Evolutionary conservation across 2,329 filamentous ascomycete species (phyloP), one percentile per base, ranked within the genome.

Genomic region (Exophiala sp.): DNA sequence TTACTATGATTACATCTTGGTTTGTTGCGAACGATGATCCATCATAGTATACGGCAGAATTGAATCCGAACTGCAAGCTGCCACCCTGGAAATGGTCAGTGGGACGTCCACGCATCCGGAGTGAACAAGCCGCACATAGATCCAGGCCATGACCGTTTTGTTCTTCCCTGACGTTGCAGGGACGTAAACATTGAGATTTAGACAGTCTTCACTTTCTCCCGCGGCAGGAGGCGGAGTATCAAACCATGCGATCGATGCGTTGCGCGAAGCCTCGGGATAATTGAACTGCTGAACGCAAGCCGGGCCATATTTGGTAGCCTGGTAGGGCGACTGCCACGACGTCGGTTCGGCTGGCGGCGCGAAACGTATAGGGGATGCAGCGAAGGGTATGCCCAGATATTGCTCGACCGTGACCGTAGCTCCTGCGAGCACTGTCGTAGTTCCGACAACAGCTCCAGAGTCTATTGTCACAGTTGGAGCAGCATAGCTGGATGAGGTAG

Each of bases 161-260:
- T 57, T 54, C 11, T 5, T 49, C 39, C 8, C 53, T 14, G 39
- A 29, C 29, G n/a, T 45, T 20, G 60, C 54, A 4, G 70, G 72
- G 3, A 69, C 65, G 46, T 72, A 75, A 9, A 75, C 54, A 47
- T 75, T 75, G 2, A 68, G 61, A 3, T 69, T 73, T 2, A 75
- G 57, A 47, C 72, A 75, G 50, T 75, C 72, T 55, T 75, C 69
- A 6, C 62, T 66, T 43, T 69, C 67, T 4, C 60, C 62, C 1
- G 62, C 55, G 9, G 60, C 54, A 11, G 62, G 60, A 33, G 60
- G 46, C 38, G 64, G 65, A 16, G 54, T 63, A 42, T 61, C 59
- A 50, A 58, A 65, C 36, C 53, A 52, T 20, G 32, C 33, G 32
- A 69, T 66, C 1, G 65, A 62, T 39, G 67, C 65, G 32, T 67